These are phyloP conservation scores for Saprolegnia parasitica DNA, from an alignment of 352 stramenopile species.

Conservation along the genomic window DNA sequence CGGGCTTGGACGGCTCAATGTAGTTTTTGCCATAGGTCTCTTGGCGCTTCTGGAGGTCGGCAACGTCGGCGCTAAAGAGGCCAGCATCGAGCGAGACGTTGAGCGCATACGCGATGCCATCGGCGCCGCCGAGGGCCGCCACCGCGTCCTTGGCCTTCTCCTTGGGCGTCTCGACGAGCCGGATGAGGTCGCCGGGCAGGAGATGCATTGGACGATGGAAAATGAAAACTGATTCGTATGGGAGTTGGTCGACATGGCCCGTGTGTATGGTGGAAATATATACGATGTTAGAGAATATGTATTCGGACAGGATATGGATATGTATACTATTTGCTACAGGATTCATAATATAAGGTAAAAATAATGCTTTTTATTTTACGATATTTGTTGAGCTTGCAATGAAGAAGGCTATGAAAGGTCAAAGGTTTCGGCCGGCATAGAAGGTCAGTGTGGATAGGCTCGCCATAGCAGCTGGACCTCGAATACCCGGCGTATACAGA, in stretches of 20 bases:
- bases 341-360: no score
- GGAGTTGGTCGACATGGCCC: neutral
- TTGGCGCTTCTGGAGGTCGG: slow-evolving; percentile 27
- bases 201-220: neutral
- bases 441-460: no score
- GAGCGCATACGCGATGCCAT: slow-evolving; percentile 27
- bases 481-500: neutral
- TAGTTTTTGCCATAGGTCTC: slow-evolving; percentile 35
- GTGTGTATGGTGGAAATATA: neutral
- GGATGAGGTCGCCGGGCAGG: neutral
- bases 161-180: slow-evolving; percentile 12
- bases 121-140: slow-evolving; percentile 23
- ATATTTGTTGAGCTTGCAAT: no score
- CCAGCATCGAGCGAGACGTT: slow-evolving; percentile 27
- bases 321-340: no score
- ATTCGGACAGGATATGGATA: neutral
- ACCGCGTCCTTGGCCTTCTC: slow-evolving; percentile 23
- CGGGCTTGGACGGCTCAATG: slow-evolving; percentile 30
- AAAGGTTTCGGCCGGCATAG: no score
- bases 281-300: neutral
- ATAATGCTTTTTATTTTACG: no score
- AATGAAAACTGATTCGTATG: slow-evolving; percentile 2
- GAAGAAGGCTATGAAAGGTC: no score
- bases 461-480: no score
- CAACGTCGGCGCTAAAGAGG: slow-evolving; percentile 16